These are phyloP conservation scores for Cyclanthera cordifolia DNA, from an alignment of 306 rosid species.

Conservation along the genomic window DNA sequence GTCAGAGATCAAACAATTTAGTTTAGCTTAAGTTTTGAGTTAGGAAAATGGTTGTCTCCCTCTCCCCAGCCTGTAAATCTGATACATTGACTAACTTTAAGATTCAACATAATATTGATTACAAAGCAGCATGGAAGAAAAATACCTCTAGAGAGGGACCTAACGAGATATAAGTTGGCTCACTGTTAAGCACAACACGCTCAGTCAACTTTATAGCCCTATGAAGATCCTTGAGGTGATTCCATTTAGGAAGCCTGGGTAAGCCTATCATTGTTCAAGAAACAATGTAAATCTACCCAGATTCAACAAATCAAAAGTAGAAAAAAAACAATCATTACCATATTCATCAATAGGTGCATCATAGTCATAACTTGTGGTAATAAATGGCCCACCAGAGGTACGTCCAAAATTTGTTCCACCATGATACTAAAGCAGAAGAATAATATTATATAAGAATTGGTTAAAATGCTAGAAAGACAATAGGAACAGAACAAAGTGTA, in stretches of 20 bases:
- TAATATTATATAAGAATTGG: conserved; percentile 9
- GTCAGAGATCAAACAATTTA: not conserved
- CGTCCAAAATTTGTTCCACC: conserved; percentile 98
- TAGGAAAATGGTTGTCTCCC: not conserved
- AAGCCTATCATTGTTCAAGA: conserved; percentile 35
- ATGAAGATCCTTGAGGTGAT: conserved; percentile 90
- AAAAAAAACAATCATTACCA: conserved; percentile 30
- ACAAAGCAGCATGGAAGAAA: conserved; percentile 4
- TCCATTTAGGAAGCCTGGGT: conserved; percentile 92
- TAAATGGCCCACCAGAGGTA: conserved; percentile 92
- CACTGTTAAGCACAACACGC: conserved; percentile 44
- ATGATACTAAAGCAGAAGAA: conserved; percentile 48
- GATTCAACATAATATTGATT: not conserved
- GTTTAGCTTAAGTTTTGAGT: not conserved
- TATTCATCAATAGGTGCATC: conserved; percentile 95
- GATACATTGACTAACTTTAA: not conserved
- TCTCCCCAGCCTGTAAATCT: not conserved
- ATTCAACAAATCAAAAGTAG: not conserved
- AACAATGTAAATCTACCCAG: not conserved
- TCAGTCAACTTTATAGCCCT: conserved; percentile 72
- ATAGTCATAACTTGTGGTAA: conserved; percentile 93
- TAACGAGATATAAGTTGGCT: conserved; percentile 38
- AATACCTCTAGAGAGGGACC: conserved; percentile 75
- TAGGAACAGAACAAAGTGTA: not conserved
- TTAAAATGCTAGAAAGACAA: not conserved